Evolutionary conservation across 768 basidiomycete species (phyloP).

Genomic region (Lenzites betulinus): DNA sequence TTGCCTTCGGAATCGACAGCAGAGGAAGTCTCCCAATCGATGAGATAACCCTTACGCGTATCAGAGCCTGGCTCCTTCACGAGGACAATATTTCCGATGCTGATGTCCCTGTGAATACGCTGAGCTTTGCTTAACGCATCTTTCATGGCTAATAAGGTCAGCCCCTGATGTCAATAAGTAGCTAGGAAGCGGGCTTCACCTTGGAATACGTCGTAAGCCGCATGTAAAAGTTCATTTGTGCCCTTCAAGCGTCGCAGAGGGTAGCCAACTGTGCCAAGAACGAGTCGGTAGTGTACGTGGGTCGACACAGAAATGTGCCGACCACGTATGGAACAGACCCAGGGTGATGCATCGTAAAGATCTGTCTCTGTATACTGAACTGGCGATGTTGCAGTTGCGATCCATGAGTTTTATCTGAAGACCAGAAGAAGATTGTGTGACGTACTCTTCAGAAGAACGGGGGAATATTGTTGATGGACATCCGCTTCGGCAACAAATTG

Average conservation of each 20-base stretch:
- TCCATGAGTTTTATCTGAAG: too few species aligned
- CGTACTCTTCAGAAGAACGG: background rate
- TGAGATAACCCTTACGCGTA: background rate
- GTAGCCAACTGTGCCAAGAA: background rate
- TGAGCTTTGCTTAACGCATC: background rate
- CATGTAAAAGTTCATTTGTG: constrained; percentile 1
- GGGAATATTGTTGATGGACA: background rate
- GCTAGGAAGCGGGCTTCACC: background rate
- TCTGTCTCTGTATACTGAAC: background rate
- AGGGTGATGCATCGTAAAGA: background rate
- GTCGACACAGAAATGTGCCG: background rate
- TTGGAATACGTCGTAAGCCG: background rate
- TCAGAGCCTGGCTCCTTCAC: background rate
- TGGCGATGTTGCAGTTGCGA: background rate
- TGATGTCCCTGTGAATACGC: constrained; percentile 6
- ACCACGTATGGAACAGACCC: background rate
- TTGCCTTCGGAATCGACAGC: background rate
- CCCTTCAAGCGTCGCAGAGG: background rate
- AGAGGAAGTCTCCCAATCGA: constrained; percentile 12
- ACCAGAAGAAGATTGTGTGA: background rate
- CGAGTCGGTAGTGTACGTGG: constrained; percentile 7
- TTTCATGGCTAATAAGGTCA: background rate
- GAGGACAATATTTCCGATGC: constrained; percentile 5
- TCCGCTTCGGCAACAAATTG: background rate
- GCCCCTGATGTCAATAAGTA: too few species aligned